Evolutionary conservation across 2,329 filamentous ascomycete species (phyloP).

Genomic region (Fulvia fulva): DNA sequence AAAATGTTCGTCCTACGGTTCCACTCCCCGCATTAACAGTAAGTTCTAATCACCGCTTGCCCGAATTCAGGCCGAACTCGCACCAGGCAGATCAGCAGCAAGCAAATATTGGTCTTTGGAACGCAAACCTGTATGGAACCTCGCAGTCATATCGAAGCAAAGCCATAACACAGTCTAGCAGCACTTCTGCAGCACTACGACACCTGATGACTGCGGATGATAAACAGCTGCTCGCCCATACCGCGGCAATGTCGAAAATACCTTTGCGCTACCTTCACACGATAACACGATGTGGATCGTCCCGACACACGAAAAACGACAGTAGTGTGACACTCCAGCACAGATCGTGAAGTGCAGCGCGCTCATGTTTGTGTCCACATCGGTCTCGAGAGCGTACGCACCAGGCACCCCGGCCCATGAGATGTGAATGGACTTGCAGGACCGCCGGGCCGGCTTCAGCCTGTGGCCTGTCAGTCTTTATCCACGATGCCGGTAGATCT

Average conservation of each 20-base stretch:
- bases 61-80: constrained; percentile 5
- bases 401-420: background rate
- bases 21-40: background rate
- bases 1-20: constrained; percentile 5
- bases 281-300: background rate
- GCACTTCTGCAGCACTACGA: background rate
- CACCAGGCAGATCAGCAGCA: background rate
- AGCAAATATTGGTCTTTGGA: background rate
- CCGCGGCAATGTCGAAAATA: background rate
- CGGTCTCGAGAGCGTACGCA: background rate
- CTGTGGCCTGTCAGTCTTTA: constrained; percentile 6
- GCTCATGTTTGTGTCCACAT: background rate
- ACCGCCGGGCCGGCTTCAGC: constrained; percentile 6
- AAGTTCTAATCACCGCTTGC: background rate
- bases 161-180: too few relatives aligned
- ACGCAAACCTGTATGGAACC: background rate
- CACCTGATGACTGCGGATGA: too few relatives aligned
- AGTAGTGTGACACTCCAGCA: background rate
- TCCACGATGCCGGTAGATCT: constrained; percentile 7
- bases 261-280: background rate
- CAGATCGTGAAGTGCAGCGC: background rate
- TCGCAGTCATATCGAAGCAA: too few relatives aligned
- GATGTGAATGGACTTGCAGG: constrained; percentile 1
- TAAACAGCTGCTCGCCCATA: too few relatives aligned
- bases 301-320: background rate